Base-by-base conservation (phyloP, 441 rosid genomes). In the Syzygium malaccense region DNA sequence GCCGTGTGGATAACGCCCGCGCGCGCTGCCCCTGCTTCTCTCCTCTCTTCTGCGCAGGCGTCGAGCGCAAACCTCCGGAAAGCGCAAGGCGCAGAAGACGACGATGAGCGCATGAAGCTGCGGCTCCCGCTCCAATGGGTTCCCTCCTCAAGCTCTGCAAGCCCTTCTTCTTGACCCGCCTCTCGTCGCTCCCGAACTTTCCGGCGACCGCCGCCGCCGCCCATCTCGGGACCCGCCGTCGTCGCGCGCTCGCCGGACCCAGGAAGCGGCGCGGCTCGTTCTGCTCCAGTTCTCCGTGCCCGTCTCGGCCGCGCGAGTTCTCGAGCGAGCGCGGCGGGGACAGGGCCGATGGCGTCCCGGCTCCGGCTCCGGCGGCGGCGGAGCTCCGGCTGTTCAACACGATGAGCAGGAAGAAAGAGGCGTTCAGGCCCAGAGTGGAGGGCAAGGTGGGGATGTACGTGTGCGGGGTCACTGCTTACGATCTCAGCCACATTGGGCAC, bases 401-500 rank as follows among this genome's bases (percentile, higher is more conserved):
- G 85, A 83, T 87, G 90, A 87, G 49, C 84, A 66, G 88, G 66
- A 78, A 83, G 87, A 89, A 89, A 85, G 89, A 89, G 83, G 55
- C 56, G 87, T 68, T 89, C 84, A 53, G 85, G 87, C 87, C 90
- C 88, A 66, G 80, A n/a, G 88, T 62, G 87, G 90, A 89, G 37
- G 89, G 89, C 37, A 89, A 83, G 7, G 86, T 89, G 33, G 87
- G 89, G 87, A 89, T 89, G 88, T 89, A 89, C 51, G 90, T 89
- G 26, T 89, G 90, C 53, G 90, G 90, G 53, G 88, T 89, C 62
- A 89, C 90, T 17, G 90, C 90, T 8, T 89, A 89, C 53, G 90
- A 89, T 68, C 85, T 87, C 86, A 89, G 90, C 54, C 90, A 89
- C 71, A 85, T 89, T 85, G 90, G 90, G 54, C 90, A 89, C 28